phyloP scores from a whole-genome alignment of 768 basidiomycete genomes.

The Kockovaella imperatae region DNA sequence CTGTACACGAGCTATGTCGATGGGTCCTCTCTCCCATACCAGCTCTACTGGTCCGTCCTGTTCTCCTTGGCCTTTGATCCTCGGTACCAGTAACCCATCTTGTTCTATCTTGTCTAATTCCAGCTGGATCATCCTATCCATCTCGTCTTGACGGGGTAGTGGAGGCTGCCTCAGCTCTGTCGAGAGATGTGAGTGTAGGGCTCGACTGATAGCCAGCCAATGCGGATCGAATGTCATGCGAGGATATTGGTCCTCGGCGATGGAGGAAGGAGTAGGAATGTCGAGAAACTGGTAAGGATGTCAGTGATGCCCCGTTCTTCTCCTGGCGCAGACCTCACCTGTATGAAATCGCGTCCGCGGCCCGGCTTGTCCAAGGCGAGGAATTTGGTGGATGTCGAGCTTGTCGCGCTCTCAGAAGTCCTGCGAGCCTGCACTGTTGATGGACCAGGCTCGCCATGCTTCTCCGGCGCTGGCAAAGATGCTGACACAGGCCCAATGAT shows the following conservation, averaged over 20 bases:
- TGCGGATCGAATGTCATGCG: conserved; percentile 67
- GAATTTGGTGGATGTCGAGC: too few relatives aligned
- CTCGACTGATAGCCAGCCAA: conserved; percentile 89
- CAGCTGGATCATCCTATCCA: conserved; percentile 53
- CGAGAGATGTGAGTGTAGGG: conserved; percentile 72
- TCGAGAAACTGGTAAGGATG: conserved; percentile 58
- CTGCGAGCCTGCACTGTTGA: conserved; percentile 36
- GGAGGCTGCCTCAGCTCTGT: conserved; percentile 49
- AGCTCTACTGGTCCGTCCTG: conserved; percentile 16
- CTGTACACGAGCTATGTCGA: conserved; percentile 55
- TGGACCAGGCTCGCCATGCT: conserved; percentile 16
- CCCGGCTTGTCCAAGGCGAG: conserved; percentile 87
- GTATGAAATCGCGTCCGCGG: conserved; percentile 62
- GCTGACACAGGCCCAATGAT: conserved; percentile 8
- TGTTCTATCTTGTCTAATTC: conserved; percentile 62
- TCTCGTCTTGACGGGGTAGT: conserved; percentile 57
- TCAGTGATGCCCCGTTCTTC: background rate
- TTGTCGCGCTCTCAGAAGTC: too few relatives aligned
- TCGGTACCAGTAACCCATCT: conserved; percentile 45
- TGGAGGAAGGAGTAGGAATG: conserved; percentile 44
- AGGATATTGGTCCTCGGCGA: conserved; percentile 19
- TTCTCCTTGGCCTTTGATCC: background rate
- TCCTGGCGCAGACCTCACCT: conserved; percentile 50
- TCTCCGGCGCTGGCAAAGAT: background rate
- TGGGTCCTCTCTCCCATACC: conserved; percentile 22